Base-by-base conservation (phyloP, 768 basidiomycete species). In the Termitomyces sp. region DNA sequence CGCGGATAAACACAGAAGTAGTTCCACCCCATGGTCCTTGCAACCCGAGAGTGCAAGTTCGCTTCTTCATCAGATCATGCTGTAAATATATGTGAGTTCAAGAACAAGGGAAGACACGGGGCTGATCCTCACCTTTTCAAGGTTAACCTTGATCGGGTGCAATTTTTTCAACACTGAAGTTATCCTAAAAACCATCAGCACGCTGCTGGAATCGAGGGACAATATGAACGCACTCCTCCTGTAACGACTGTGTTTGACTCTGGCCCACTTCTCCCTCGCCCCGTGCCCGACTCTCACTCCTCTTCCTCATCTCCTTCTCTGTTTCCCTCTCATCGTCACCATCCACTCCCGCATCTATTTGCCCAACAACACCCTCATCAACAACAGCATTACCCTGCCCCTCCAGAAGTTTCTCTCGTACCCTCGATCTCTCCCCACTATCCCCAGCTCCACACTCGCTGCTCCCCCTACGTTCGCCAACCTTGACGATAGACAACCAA, bases 21-120 rank as follows among this genome's bases (percentile, higher is more conserved):
- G 80, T 82, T 53, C 88, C 88, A n/a, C 90, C 92, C 94, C 94
- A 95, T 2, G 93, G 94, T 2, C 91, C 91, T 58, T 91, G 85
- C 40, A 98, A 73, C 4, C 92, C 90, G 44, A 97, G 76, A 1
- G 92, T 94, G 61, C 91, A 91, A 13, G 84, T 88, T 10, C 92
- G 83, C 61, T 80, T 84, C 66, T 88, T 89, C 7, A 77, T 75
- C 36, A 89, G 72, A 52, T 89, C 88, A 42, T 83, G 82, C 86
- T 88, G 59, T 3, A 46, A 39, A 43, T 2, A 25, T 27, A 29
- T 60, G 6, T 53, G 60, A 31, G 11, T 39, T 31, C 15, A 62
- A 49, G 31, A n/a, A 44, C 6, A n/a, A 13, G 33, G 29, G 16
- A 40, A 35, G 5, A 38, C 22, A 27, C 18, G 40, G 11, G 27